Base-by-base conservation (phyloP, 163 green algal genomes). In the Coccomyxa subellipsoidea region DNA sequence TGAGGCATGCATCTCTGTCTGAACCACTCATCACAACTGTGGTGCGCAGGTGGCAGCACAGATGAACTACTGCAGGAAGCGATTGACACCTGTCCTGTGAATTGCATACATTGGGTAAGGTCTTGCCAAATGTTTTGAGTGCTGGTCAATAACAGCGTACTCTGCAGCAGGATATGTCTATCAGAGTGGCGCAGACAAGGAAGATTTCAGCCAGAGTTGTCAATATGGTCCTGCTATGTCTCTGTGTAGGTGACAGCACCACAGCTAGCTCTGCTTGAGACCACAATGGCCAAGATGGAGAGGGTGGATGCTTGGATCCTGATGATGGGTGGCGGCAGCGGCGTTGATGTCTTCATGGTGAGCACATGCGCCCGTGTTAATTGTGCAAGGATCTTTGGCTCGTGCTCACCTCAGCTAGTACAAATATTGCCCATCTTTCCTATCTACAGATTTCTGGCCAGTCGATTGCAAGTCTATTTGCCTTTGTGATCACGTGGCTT, bases 31-130 rank as follows among this genome's bases (percentile, higher is more conserved):
- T 10, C 32, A 31, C 31, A 47, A 27, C 2, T 31, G 32, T 77
- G n/a, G n/a, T n/a, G n/a, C n/a, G 32, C 34, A 77, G 70, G 39
- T 29, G 72, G 29, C 29, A 71, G 79, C 78, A 76, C 27, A 21
- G 34, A 79, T 34, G 77, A 77, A 29, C 8, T 4, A 35, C 37
- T 81, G 81, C 78, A 86, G 76, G 85, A 87, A 54, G 90, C 93
- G 0, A 95, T 96, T 12, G 90, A 96, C 78, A 92, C 87, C 12
- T 96, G 93, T 39, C 76, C 76, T 35, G 76, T 80, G 37, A 87
- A 84, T 53, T 96, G 93, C 87, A 96, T 96, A 69, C 91, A 96
- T 80, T 95, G 90, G 91, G 93, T 95, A 69, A 79, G 73, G 32
- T 53, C 34, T 32, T 31, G 66, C 66, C 66, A 75, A 12, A 25